phyloP scores from a whole-genome alignment of 108 stramenopile species.

The Aurantiochytrium sp. region DNA sequence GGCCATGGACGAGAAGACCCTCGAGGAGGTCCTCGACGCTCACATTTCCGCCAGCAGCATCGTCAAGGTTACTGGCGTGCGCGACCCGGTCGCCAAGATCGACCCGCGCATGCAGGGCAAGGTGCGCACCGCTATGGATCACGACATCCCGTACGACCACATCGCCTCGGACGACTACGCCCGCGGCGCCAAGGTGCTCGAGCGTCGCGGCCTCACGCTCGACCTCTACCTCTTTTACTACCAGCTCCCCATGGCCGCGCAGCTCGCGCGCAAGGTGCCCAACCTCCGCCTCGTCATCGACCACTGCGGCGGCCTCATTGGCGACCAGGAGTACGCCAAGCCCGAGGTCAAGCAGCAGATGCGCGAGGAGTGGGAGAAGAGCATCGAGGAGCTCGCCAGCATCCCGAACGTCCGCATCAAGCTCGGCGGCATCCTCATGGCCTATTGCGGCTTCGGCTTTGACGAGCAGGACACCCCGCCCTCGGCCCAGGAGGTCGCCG shows the following conservation, averaged over 20 bases:
- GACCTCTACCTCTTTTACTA: not conserved
- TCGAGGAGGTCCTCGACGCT: not conserved
- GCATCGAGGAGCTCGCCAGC: not conserved
- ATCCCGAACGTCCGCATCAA: not conserved
- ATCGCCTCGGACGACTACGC: not conserved
- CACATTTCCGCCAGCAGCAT: not conserved
- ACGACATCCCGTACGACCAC: not conserved
- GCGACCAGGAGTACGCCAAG: not conserved
- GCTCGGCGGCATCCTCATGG: slow-evolving; percentile 12
- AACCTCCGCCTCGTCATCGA: not conserved
- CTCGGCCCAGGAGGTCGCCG: not conserved
- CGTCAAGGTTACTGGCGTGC: not conserved
- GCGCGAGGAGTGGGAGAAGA: not conserved
- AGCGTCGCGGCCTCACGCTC: not conserved
- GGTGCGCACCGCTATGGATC: not conserved
- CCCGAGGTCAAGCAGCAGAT: not conserved
- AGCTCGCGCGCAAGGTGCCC: not conserved
- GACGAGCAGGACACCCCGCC: not conserved
- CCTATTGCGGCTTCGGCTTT: not conserved
- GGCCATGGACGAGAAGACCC: not conserved
- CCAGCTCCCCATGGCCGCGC: not conserved
- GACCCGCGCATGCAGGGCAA: not conserved
- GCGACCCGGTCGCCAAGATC: not conserved
- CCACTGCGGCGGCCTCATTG: not conserved
- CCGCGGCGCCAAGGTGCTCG: not conserved